Base-by-base conservation (phyloP, 106 monocot species). In the Ottelia alismoides region DNA sequence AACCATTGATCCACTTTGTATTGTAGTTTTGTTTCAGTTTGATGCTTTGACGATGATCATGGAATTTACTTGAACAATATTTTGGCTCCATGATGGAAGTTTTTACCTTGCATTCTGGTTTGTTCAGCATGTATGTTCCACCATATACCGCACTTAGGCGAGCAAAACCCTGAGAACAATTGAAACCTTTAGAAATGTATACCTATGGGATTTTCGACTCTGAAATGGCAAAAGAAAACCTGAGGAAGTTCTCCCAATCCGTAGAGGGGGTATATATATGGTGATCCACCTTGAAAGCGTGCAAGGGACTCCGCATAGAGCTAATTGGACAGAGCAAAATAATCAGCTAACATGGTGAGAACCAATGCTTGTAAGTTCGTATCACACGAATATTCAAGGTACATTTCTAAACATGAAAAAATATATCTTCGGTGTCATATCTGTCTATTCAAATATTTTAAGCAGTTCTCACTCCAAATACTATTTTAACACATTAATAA, bases 71-170 rank as follows among this genome's bases (percentile, higher is more conserved):
- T 43, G n/a, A n/a, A n/a, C n/a, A n/a, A n/a, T n/a, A n/a, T n/a
- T n/a, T n/a, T n/a, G n/a, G n/a, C n/a, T n/a, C n/a, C n/a, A n/a
- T n/a, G n/a, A n/a, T n/a, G n/a, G n/a, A n/a, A n/a, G n/a, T 43
- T 43, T 23, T 45, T 58, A 84, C 90, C 84, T 90, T 90, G 81
- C 90, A 84, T 49, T 81, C 84, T 72, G 90, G 77, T 51, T 90
- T 84, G 69, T 70, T 77, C 54, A 90, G 81, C 90, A 90, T 90
- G 78, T 90, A 90, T 27, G 90, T 90, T 46, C 90, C 80, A 51
- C 90, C 90, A 70, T 84, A 84, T 59, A 90, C 90, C 25, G 90
- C 90, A 77, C 89, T 90, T 64, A 84, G 53, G 49, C 89, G 80
- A 53, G 89, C 89, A 72, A 90, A 90, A 22, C 73, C 90, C 84